These are phyloP conservation scores for Phanerochaete sordida DNA, from an alignment of 768 basidiomycete species.

Conservation along the genomic window DNA sequence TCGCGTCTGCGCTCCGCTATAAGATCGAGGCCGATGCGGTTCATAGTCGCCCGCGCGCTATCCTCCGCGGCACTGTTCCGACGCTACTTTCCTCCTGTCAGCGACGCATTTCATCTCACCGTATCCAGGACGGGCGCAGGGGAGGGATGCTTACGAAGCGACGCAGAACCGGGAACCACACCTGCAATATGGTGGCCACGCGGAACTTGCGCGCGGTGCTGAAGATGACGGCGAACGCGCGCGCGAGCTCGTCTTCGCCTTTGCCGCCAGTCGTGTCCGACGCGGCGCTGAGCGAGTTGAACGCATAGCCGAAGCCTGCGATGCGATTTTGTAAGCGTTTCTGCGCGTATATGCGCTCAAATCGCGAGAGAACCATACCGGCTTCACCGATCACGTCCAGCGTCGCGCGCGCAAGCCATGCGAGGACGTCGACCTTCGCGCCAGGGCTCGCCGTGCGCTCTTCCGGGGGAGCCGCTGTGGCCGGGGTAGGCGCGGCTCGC, in stretches of 20 bases:
- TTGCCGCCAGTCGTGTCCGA: neutral
- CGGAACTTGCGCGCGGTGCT: slow-evolving; percentile 49
- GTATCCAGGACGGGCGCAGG: too few relatives aligned
- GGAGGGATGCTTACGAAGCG: slow-evolving; percentile 37
- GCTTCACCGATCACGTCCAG: slow-evolving; percentile 78
- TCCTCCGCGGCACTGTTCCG: slow-evolving; percentile 42
- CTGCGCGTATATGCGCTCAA: neutral
- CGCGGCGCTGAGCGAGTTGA: slow-evolving; percentile 44
- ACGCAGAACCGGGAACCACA: slow-evolving; percentile 55
- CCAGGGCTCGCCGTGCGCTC: neutral
- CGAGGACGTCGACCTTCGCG: slow-evolving; percentile 50
- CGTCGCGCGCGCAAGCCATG: slow-evolving; percentile 65
- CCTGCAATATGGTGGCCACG: slow-evolving; percentile 48
- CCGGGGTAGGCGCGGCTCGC: neutral
- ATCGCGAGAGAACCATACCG: slow-evolving; percentile 31
- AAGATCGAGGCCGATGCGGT: slow-evolving; percentile 49
- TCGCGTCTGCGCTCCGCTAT: slow-evolving; percentile 46
- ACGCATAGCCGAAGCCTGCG: slow-evolving; percentile 52
- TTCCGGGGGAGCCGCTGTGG: neutral
- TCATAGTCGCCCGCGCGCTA: slow-evolving; percentile 43
- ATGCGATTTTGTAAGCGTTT: neutral
- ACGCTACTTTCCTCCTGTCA: slow-evolving; percentile 29
- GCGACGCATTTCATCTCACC: too few relatives aligned
- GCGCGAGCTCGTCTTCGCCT: slow-evolving; percentile 46
- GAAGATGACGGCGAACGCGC: slow-evolving; percentile 53